Evolutionary conservation across 768 basidiomycete genomes (phyloP), one percentile per base, ranked within the genome.

Genomic region (Hypholoma sublateritium): DNA sequence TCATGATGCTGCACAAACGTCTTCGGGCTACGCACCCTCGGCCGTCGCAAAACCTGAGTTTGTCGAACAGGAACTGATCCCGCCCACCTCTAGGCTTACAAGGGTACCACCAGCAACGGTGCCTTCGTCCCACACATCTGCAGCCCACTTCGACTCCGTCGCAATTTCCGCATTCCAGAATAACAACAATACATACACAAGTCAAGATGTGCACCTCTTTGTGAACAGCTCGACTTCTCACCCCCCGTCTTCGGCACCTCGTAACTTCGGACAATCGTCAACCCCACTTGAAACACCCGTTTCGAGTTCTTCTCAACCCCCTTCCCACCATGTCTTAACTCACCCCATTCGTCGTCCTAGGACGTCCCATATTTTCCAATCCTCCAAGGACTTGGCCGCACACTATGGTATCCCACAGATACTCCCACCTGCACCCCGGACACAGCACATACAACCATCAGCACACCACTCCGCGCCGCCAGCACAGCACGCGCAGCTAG

Each of bases 361-460:
- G 86, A 87, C 89, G 76, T 81, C 81, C 39, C 77, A 75, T 74
- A 81, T 89, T 63, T 89, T 88, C 66, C 72, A 76, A 65, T 81
- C 82, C 70, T 74, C 85, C 53, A 80, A 81, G 73, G 89, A 87
- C 75, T 75, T 88, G 55, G 85, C 88, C 65, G 78, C 84, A 66
- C 89, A 89, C 57, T 85, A 90, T 89, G 89, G 88, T 73, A 84
- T 91, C 68, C 89, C 89, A 58, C 81, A 84, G 62, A 80, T 77
- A 60, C 71, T 91, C 47, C 89, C 89, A 45, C 84, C 83, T 51
- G 82, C 83, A 55, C 89, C 89, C 59, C 80, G 83, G 53, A 83
- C 83, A 17, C 77, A 73, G 71, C 75, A 64, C 72, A 76, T 32
- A 56, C 67, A 75, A 60, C 51, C 70, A 61, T 67, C 74, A 64